Evolutionary conservation across 1,284 basidiomycete genomes (phyloP).

Genomic region (Coriolopsis trogii): DNA sequence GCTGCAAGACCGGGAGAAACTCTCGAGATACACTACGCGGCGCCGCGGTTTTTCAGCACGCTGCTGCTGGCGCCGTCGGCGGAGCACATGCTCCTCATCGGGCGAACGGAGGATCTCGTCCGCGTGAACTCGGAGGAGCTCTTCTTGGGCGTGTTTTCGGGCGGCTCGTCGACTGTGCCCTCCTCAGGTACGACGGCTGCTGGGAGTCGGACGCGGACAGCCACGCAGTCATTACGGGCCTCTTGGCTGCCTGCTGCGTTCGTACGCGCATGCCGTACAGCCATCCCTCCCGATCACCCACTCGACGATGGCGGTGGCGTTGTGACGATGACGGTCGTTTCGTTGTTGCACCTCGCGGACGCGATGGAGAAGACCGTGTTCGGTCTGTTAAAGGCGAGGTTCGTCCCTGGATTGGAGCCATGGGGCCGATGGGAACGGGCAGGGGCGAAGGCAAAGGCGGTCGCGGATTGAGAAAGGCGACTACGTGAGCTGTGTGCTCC

Average conservation of each 20-base stretch:
- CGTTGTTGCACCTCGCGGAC: conserved; percentile 13
- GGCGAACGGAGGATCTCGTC: conserved; percentile 22
- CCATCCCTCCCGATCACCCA: conserved; percentile 17
- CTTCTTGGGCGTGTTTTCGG: conserved; percentile 12
- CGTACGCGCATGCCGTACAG: not conserved
- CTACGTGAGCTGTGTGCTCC: too few species aligned
- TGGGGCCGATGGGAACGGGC: conserved; percentile 31
- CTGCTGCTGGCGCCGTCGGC: conserved; percentile 46
- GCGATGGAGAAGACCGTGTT: conserved; percentile 25
- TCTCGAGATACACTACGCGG: conserved; percentile 54
- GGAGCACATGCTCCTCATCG: conserved; percentile 22
- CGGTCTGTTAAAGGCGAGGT: conserved; percentile 21
- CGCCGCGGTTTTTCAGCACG: conserved; percentile 56
- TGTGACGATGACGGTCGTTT: conserved; percentile 3
- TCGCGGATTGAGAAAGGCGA: too few species aligned
- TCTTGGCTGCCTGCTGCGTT: conserved; percentile 17
- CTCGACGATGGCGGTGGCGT: conserved; percentile 17
- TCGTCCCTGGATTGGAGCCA: conserved; percentile 32
- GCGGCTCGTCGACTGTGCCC: not conserved
- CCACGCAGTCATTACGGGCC: conserved; percentile 21
- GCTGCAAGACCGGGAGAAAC: not conserved
- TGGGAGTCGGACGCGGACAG: not conserved
- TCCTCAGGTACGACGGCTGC: not conserved
- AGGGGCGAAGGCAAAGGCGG: not conserved
- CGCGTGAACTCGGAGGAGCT: conserved; percentile 16